Evolutionary conservation across 1,284 basidiomycete genomes (phyloP), one percentile per base, ranked within the genome.

Genomic region (Afroboletus lepidellus): DNA sequence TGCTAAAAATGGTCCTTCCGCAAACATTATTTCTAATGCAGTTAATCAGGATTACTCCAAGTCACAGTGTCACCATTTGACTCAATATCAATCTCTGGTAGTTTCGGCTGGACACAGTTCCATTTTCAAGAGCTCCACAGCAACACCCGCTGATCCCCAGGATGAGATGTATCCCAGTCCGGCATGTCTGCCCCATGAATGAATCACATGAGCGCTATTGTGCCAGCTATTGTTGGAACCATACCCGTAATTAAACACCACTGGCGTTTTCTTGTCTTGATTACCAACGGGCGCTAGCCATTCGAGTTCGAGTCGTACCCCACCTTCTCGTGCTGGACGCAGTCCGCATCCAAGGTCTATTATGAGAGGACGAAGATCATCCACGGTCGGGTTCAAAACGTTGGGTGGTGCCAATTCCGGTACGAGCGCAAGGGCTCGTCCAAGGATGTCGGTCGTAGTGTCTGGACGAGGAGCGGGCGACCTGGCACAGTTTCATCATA

Each of bases 281-380:
- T 61, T 43, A 54, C 51, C 57, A 56, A 59, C 41, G 55, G 53
- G 24, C 60, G 58, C 49, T 30, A 69, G 61, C 70, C 72, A 75
- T 60, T 87, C 80, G 8, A 79, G 64, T 60, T 90, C 87, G 13
- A 92, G 70, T 39, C 88, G 73, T 5, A 85, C 72, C 0, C 87
- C 89, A 24, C 82, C 83, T 48, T 77, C n/a, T 29, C 51, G 89
- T 72, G 8, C 80, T 4, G 89, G 89, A 18, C 89, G 73, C 33
- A 90, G 70, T 0, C 88, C 90, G 51, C 83, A 85, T 1, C 84
- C 85, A 48, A 81, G 77, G 53, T 84, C 85, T 24, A 84, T 64
- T 20, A 87, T 72, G 21, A 85, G 69, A 0, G 79, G 70, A 30
- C 75, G 71, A 2, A 90, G 58, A 60, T 90, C 87, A 2, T 85